These are phyloP conservation scores for Amoeboaphelidium occidentale DNA, from an alignment of 371 early-diverging fungal genomes.

Conservation along the genomic window DNA sequence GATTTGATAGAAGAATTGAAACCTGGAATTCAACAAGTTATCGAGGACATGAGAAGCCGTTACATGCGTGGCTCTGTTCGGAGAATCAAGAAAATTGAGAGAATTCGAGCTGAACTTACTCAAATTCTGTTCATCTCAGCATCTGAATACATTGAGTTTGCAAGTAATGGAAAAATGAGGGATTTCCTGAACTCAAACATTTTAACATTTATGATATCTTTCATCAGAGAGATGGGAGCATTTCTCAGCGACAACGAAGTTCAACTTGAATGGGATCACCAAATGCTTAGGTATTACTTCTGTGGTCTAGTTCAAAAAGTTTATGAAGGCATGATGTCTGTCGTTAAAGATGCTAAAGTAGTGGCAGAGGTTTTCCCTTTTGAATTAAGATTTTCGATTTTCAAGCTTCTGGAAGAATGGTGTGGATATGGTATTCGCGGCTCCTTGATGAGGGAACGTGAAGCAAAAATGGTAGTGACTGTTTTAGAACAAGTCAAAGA, in stretches of 20 bases:
- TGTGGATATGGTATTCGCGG: conserved; percentile 55
- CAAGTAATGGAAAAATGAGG: too few relatives aligned
- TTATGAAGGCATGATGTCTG: conserved; percentile 28
- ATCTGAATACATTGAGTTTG: too few relatives aligned
- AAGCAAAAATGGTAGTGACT: conserved; percentile 40
- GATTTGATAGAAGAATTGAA: conserved; percentile 37
- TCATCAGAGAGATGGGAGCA: conserved; percentile 35
- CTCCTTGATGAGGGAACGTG: conserved; percentile 30
- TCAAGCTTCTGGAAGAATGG: conserved; percentile 74
- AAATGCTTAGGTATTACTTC: conserved; percentile 55
- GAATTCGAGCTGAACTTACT: background rate
- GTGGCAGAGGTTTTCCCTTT: conserved; percentile 29
- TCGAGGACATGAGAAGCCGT: conserved; percentile 31
- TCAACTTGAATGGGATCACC: conserved; percentile 64
- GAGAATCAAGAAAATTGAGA: background rate
- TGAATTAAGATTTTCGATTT: conserved; percentile 44
- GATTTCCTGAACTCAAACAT: too few relatives aligned
- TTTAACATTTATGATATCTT: conserved; percentile 9
- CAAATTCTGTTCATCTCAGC: background rate
- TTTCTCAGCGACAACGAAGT: conserved; percentile 39
- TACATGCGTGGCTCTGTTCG: background rate
- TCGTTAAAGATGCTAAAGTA: conserved; percentile 4
- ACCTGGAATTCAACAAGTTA: conserved; percentile 25
- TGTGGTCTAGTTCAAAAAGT: conserved; percentile 59
- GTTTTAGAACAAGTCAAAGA: conserved; percentile 52